A percentile compares a stretch with the other conserved stretches of the same genome.
Evolutionary conservation across 2,329 filamentous ascomycete species (phyloP).

Genomic region (Talaromyces sp.): DNA sequence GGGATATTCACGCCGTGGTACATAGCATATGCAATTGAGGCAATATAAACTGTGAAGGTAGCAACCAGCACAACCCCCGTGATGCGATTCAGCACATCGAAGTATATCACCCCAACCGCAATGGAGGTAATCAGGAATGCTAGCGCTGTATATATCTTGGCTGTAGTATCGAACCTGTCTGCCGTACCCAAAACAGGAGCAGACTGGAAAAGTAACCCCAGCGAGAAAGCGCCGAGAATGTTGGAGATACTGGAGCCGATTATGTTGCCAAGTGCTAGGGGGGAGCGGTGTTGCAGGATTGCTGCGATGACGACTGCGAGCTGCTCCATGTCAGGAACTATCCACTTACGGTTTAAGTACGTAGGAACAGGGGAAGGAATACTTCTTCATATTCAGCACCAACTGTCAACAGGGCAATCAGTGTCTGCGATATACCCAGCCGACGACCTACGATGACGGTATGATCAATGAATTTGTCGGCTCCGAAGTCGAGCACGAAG

Average conservation of each 20-base stretch:
- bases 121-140: slow-evolving; percentile 43
- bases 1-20: slow-evolving; percentile 42
- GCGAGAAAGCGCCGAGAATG: slow-evolving; percentile 54
- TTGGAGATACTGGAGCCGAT: slow-evolving; percentile 56
- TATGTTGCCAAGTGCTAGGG: slow-evolving; percentile 54
- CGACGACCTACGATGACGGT: slow-evolving; percentile 48
- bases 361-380: not conserved
- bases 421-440: slow-evolving; percentile 45
- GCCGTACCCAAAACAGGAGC: slow-evolving; percentile 19
- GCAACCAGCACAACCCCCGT: slow-evolving; percentile 42
- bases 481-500: slow-evolving; percentile 52
- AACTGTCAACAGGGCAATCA: slow-evolving; percentile 53
- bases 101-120: slow-evolving; percentile 37
- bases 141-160: slow-evolving; percentile 47
- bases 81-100: slow-evolving; percentile 33
- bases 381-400: slow-evolving; percentile 58
- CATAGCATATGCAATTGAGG: slow-evolving; percentile 46
- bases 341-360: not conserved
- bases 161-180: slow-evolving; percentile 47
- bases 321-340: slow-evolving; percentile 25
- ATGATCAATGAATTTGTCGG: slow-evolving; percentile 54
- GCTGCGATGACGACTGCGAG: slow-evolving; percentile 51
- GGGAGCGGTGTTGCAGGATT: slow-evolving; percentile 45
- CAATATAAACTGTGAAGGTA: slow-evolving; percentile 46
- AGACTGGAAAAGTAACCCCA: slow-evolving; percentile 48